Evolutionary conservation across 768 basidiomycete genomes (phyloP), one percentile per base, ranked within the genome.

Genomic region (Russula griseocarnosa): DNA sequence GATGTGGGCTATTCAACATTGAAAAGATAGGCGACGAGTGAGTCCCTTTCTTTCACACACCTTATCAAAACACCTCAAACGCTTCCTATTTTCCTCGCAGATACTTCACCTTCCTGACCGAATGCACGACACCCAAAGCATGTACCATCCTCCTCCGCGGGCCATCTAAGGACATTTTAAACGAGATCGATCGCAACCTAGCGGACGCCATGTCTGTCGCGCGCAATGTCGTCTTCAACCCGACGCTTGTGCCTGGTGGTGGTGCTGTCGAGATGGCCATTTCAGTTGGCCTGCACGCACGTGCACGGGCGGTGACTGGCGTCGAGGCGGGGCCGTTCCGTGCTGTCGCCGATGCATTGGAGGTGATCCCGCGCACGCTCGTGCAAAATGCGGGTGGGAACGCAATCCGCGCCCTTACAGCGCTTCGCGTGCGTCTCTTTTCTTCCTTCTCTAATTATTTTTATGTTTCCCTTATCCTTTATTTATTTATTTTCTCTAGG

Each of bases 201-300:
- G 93, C 94, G 2, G 97, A 98, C 70, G 97, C 96, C 38, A 98
- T 99, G 89, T 86, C 88, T 42, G 94, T 98, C 60, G 96, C 96
- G 3, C 87, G 96, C 28, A 99, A 98, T 71, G 95, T 94, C 50
- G 88, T 97, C 66, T 98, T 98, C 78, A 91, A 98, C 77, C 97
- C 97, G 3, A 76, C 81, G 6, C 85, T 99, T n/a, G 90, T 89
- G 0, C 96, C 96, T 0, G 96, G 96, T 6, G 95, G 96, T 22
- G 96, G 97, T 49, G 96, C 97, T 28, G 95, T 94, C 4, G 97
- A 99, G 78, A 98, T 98, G 94, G 97, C 96, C 0, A 87, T 98
- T 75, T 87, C 86, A 42, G 92, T 97, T 3, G 92, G 88, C 1
- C 75, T 98, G 68, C 88, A 90, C 54, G 81, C 83, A 11, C 90